Percentiles rank a stretch among this genome's conserved stretches.
phyloP scores from a whole-genome alignment of 23 red algal species.

The Gracilaria gracilis region DNA sequence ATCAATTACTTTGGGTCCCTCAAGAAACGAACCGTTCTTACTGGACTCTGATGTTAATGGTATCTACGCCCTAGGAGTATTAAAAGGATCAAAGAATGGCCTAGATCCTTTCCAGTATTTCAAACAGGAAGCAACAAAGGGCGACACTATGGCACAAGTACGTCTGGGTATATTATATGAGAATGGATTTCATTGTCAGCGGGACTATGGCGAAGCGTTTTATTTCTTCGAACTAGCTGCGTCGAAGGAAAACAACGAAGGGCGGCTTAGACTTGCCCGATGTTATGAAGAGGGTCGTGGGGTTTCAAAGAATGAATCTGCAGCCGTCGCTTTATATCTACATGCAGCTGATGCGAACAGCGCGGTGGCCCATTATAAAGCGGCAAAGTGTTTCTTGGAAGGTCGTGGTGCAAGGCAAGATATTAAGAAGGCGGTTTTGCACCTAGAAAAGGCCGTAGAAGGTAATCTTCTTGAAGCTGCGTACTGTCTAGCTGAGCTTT shows the following conservation, averaged over 20 bases:
- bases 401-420: conserved; percentile 31
- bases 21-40: background rate
- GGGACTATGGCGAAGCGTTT: conserved; percentile 36
- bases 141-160: conserved; percentile 48
- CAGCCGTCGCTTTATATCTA: conserved; percentile 40
- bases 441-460: conserved; percentile 40
- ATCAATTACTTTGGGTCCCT: background rate
- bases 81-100: conserved; percentile 35
- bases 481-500: conserved; percentile 23
- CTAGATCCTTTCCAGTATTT: conserved; percentile 47
- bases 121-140: conserved; percentile 42
- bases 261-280: conserved; percentile 15
- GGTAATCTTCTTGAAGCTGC: conserved; percentile 32
- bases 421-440: conserved; percentile 19
- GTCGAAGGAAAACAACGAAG: conserved; percentile 33
- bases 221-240: conserved; percentile 19
- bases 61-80: conserved; percentile 26
- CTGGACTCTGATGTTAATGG: conserved; percentile 24
- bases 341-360: conserved; percentile 40
- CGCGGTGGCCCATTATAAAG: conserved; percentile 33
- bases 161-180: conserved; percentile 46
- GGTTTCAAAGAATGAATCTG: conserved; percentile 36
- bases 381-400: conserved; percentile 34
- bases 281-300: conserved; percentile 70
- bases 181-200: conserved; percentile 24